Percentiles rank a stretch among this genome's conserved stretches.
These are phyloP conservation scores for Dendrobium nobile DNA, from an alignment of 106 monocot species.

Conservation along the genomic window DNA sequence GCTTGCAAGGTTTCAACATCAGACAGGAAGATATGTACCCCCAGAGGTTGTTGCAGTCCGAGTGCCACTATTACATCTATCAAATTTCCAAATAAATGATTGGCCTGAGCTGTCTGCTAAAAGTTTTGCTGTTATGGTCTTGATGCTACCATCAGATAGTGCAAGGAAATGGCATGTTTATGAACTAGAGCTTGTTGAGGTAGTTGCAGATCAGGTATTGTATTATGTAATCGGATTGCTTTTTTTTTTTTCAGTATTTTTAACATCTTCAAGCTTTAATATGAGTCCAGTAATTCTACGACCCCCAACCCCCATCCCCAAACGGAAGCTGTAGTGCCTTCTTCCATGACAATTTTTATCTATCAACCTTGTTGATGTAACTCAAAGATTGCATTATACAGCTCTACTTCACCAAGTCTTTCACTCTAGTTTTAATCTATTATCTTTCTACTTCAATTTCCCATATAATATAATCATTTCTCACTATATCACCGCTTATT, in stretches of 20 bases:
- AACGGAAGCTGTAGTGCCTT: no score
- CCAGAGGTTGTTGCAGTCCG: slow-evolving; percentile 75
- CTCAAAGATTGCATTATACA: no score
- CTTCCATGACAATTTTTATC: no score
- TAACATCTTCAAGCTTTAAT: background rate
- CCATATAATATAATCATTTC: no score
- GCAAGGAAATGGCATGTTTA: slow-evolving; percentile 83
- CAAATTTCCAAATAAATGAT: slow-evolving; percentile 90
- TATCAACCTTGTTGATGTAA: no score
- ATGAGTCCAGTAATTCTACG: background rate
- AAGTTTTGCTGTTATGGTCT: slow-evolving; percentile 85
- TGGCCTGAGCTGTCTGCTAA: slow-evolving; percentile 80
- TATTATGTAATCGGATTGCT: background rate
- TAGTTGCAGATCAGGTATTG: slow-evolving; percentile 92
- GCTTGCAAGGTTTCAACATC: slow-evolving; percentile 51
- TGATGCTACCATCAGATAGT: slow-evolving; percentile 89
- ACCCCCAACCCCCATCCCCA: no score
- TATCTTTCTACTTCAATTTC: no score
- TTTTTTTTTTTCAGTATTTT: background rate
- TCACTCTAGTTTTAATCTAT: no score
- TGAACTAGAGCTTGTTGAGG: slow-evolving; percentile 92
- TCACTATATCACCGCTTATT: no score
- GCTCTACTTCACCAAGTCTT: no score
- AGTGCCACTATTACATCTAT: slow-evolving; percentile 70
- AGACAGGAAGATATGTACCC: slow-evolving; percentile 55